A percentile compares a stretch with the other conserved stretches of the same genome.
Conservation (phyloP, 306 rosid species). For the Senna siamea region DNA sequence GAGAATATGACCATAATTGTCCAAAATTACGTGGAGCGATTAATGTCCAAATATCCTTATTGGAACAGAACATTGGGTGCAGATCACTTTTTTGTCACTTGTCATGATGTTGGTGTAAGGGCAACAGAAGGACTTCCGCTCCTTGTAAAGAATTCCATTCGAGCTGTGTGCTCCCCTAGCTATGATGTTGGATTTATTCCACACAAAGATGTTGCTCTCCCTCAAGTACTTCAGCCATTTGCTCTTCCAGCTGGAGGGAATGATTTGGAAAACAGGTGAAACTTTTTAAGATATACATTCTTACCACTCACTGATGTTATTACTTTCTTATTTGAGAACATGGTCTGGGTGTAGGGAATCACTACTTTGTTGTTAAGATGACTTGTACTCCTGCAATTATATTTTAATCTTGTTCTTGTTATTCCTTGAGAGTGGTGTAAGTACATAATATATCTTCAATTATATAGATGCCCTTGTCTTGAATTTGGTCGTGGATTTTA, state of each 20-base stretch:
- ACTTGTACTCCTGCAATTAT: conserved; percentile 10
- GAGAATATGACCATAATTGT: conserved; percentile 94
- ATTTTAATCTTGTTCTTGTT: conserved; percentile 27
- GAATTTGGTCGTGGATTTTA: conserved; percentile 14
- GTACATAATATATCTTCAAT: conserved; percentile 12
- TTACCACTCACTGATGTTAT: not conserved
- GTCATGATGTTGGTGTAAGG: conserved; percentile 99
- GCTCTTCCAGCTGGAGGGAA: conserved; percentile 98
- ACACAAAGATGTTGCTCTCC: conserved; percentile 95
- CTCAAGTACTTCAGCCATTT: conserved; percentile 95
- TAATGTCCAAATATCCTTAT: conserved; percentile 93
- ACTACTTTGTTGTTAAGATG: conserved; percentile 17
- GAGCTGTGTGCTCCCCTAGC: conserved; percentile 97
- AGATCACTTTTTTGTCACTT: conserved; percentile 94
- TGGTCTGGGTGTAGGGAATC: conserved; percentile 25
- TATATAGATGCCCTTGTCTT: conserved; percentile 15
- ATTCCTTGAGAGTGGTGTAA: not conserved
- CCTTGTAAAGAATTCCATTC: conserved; percentile 89
- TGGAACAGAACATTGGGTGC: conserved; percentile 99
- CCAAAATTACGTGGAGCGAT: conserved; percentile 79
- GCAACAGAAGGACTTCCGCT: conserved; percentile 87
- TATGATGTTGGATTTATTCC: conserved; percentile 97
- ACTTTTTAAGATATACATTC: conserved; percentile 1
- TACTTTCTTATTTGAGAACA: not conserved
- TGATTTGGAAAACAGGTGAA: conserved; percentile 83